Evolutionary conservation across 306 rosid genomes (phyloP).

Genomic region (Glycine latifolia): DNA sequence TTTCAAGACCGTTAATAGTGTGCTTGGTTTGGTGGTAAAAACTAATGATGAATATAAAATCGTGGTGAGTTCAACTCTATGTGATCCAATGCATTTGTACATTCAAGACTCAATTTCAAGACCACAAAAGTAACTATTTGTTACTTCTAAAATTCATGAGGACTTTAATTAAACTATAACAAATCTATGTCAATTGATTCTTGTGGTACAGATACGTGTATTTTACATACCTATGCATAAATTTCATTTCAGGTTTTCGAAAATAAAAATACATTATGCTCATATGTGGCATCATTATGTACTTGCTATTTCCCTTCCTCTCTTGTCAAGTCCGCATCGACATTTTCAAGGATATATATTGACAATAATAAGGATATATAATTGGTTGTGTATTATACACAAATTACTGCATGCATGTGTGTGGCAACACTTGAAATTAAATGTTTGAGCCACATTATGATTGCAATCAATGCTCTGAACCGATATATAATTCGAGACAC

Average conservation of each 20-base stretch:
- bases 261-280: background rate
- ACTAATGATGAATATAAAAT: too few species aligned
- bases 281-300: background rate
- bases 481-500: background rate
- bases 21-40: too few species aligned
- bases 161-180: background rate
- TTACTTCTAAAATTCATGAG: too few species aligned
- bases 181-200: background rate
- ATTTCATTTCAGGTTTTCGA: background rate
- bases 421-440: constrained; percentile 12
- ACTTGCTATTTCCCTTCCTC: background rate
- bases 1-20: background rate
- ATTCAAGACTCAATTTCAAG: too few species aligned
- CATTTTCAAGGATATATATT: background rate
- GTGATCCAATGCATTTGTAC: too few species aligned
- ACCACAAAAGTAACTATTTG: too few species aligned
- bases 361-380: background rate
- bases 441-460: background rate
- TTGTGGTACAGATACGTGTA: background rate
- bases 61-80: too few species aligned
- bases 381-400: background rate
- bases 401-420: background rate
- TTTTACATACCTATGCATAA: background rate
- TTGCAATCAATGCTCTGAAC: constrained; percentile 4
- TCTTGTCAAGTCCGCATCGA: background rate